Base-by-base conservation (phyloP, 306 rosid genomes). In the Cucumis cinereus region DNA sequence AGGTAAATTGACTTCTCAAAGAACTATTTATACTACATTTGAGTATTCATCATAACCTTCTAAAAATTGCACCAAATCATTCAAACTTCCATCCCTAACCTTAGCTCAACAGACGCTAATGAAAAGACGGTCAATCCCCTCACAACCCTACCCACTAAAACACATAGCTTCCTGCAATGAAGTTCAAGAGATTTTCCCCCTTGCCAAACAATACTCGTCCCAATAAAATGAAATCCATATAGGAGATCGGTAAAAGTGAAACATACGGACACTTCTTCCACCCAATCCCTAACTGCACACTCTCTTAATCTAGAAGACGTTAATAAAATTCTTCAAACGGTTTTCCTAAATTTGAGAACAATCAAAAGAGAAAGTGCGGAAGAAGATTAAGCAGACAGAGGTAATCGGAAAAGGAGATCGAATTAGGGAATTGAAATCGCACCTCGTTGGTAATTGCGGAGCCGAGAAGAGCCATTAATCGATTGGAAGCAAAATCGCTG, bases 361-460 rank as follows among this genome's bases (percentile, higher is more conserved):
- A 50, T 28, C 60, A 60, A 61, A 59, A 17, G 47, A 61, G 17
- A 26, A 3, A 41, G 6, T 4, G 7, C 4, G 7, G 33, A 57
- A 24, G 28, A 38, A 38, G 61, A 55, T 36, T 19, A 12, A 36
- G 14, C 10, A 74, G 78, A 78, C 49, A 17, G 24, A 63, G 38
- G 1, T 36, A 14, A 47, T 50, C 6, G 12, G 13, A 28, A n/a
- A 76, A 13, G 12, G 26, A 81, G 54, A 56, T 49, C 33, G 15
- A 52, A 40, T 76, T 11, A 67, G 76, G 76, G 74, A 62, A 28
- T 76, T 63, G 54, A 78, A 41, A 13, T n/a, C 79, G 23, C 17
- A 93, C 97, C 90, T 88, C 98, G 87, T 85, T 77, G 40, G 90
- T 12, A 11, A 93, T 20, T 82, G 79, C 80, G 83, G 97, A 89